Conservation (phyloP, 2,329 filamentous ascomycete genomes). For the Pleoardoris graminearum region DNA sequence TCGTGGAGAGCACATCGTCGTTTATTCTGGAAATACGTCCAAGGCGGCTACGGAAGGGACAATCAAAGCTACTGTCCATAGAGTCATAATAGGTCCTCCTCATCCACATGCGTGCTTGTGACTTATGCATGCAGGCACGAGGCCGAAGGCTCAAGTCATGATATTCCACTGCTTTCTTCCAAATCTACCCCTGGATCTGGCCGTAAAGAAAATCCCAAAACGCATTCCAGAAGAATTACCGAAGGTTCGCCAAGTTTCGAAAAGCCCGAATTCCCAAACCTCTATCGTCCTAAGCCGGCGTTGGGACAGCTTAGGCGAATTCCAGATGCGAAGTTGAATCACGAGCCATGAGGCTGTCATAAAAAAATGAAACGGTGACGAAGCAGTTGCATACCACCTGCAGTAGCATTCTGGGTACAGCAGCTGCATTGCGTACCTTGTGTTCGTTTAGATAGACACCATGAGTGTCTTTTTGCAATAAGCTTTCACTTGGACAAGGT, state of each 20-base stretch:
- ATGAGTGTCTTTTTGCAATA: background rate
- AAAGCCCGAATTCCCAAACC: background rate
- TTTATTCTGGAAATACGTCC: conserved; percentile 63
- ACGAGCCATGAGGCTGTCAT: conserved; percentile 39
- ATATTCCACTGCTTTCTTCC: conserved; percentile 46
- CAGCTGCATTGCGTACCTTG: background rate
- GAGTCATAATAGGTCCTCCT: conserved; percentile 21
- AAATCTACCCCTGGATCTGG: conserved; percentile 33
- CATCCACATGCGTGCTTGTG: conserved; percentile 47
- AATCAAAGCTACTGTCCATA: conserved; percentile 57
- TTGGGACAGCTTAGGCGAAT: conserved; percentile 41
- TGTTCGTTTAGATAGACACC: background rate
- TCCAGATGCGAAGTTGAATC: conserved; percentile 46
- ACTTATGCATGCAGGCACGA: conserved; percentile 40
- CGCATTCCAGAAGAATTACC: conserved; percentile 17
- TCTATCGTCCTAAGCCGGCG: too few relatives aligned
- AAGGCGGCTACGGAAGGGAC: conserved; percentile 60
- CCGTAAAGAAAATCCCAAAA: conserved; percentile 18
- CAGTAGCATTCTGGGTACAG: conserved; percentile 36
- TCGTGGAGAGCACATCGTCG: conserved; percentile 57
- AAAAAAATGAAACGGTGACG: conserved; percentile 42
- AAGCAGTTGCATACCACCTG: conserved; percentile 10
- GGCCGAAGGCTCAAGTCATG: conserved; percentile 22
- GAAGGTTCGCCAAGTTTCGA: conserved; percentile 13
- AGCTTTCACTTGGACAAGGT: background rate